A percentile compares a stretch with the other conserved stretches of the same genome.
These are phyloP conservation scores for Lavandula angustifolia DNA, from an alignment of 257 asterid genomes.

Conservation along the genomic window DNA sequence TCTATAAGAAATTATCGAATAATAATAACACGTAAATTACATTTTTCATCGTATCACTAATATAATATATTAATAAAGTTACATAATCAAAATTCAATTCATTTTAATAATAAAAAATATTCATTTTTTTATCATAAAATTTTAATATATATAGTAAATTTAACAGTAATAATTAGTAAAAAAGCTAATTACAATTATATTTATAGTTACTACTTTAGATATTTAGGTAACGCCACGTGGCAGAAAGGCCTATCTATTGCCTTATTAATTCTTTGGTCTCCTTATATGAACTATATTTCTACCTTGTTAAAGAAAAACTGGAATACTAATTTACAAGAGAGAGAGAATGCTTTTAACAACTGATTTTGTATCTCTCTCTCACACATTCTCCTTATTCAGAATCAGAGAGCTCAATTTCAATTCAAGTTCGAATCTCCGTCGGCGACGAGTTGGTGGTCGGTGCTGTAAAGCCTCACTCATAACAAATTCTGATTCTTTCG, in stretches of 20 bases:
- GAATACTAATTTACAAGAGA: constrained; percentile 1
- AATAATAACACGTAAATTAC: too few species aligned
- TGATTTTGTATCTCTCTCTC: constrained; percentile 35
- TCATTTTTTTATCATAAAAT: too few species aligned
- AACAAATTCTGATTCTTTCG: constrained; percentile 63
- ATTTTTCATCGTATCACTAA: too few species aligned
- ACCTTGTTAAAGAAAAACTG: background rate
- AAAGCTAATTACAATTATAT: too few species aligned
- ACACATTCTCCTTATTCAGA: constrained; percentile 33
- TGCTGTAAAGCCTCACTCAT: constrained; percentile 60
- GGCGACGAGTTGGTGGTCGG: constrained; percentile 29
- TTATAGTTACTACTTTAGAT: background rate
- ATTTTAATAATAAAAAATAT: too few species aligned
- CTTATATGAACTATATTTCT: too few species aligned
- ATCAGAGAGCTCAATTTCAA: constrained; percentile 24
- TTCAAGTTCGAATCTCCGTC: constrained; percentile 8
- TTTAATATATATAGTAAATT: too few species aligned
- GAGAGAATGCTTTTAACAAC: constrained; percentile 29
- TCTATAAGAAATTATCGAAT: too few species aligned
- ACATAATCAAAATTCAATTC: too few species aligned
- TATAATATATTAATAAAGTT: too few species aligned
- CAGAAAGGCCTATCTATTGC: constrained; percentile 14
- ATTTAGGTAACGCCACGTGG: constrained; percentile 20
- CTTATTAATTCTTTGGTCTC: too few species aligned
- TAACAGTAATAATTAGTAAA: too few species aligned